Evolutionary conservation across 129 eudicot species (phyloP).

Genomic region (Pulicaria dysenterica): DNA sequence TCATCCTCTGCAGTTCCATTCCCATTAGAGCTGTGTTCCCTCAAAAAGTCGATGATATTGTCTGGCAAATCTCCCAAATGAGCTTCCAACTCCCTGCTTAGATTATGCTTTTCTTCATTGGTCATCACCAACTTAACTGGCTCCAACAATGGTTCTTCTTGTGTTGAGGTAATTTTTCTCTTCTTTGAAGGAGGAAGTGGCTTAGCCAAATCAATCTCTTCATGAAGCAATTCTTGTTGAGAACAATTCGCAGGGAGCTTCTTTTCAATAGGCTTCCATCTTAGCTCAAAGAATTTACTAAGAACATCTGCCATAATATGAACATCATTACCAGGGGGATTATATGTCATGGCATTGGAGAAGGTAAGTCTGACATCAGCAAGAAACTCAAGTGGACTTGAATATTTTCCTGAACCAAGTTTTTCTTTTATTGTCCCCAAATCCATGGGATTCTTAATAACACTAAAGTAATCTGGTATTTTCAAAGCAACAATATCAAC

Average conservation of each 20-base stretch:
- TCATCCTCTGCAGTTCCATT: constrained; percentile 69
- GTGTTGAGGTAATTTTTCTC: constrained; percentile 49
- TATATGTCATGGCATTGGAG: constrained; percentile 82
- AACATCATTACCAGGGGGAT: constrained; percentile 70
- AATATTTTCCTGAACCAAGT: constrained; percentile 48
- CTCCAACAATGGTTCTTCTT: constrained; percentile 41
- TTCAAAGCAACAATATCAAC: constrained; percentile 75
- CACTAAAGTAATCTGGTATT: constrained; percentile 73
- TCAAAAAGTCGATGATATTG: constrained; percentile 57
- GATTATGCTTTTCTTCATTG: constrained; percentile 55
- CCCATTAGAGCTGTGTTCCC: constrained; percentile 52
- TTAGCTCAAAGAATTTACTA: constrained; percentile 54
- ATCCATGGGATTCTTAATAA: constrained; percentile 86
- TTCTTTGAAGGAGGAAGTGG: constrained; percentile 55
- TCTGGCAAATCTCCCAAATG: constrained; percentile 60
- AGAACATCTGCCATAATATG: constrained; percentile 68
- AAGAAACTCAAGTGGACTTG: constrained; percentile 57
- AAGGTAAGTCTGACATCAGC: constrained; percentile 83
- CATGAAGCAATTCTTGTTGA: constrained; percentile 28
- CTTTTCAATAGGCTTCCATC: constrained; percentile 75
- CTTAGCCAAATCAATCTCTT: constrained; percentile 48
- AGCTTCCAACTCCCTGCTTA: constrained; percentile 62
- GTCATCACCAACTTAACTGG: constrained; percentile 51
- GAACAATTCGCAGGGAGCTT: constrained; percentile 43
- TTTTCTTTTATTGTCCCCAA: constrained; percentile 76